Base-by-base conservation (phyloP, 2,329 filamentous ascomycete genomes). In the Thyridium curvatum region DNA sequence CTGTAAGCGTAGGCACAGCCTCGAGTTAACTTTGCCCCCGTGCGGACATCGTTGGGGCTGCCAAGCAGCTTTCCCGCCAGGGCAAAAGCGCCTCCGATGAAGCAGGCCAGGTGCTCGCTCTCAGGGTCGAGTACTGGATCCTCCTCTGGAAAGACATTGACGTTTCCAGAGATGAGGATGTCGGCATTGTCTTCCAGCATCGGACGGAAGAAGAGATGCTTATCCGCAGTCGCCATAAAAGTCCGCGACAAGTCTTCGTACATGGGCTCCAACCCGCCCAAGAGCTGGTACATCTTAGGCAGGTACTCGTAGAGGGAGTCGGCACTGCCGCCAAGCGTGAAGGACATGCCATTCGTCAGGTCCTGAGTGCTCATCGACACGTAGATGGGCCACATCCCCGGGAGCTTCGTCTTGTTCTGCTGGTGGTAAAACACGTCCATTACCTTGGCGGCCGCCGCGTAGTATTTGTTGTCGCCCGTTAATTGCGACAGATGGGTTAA, bases 401-500 rank as follows among this genome's bases (percentile, higher is more conserved):
- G 84, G 2, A 90, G 58, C 13, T 62, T 67, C 0, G 85, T 89
- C 13, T 69, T 60, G 45, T 76, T 74, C 62, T 91, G 86, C 39
- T 74, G 72, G 4, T 66, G 60, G 43, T 83, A 72, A 44, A 90
- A 73, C 14, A 79, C 68, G 40, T 85, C 70, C 47, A 82, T 87
- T 38, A 90, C 75, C 6, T 74, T 70, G 21, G 79, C 74, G 43
- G 84, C 71, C 6, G 82, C 84, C 54, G 86, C 82, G 54, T 83
- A 87, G 61, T 86, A 90, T 50, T 84, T 87, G 14, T 74, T 61
- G 43, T 89, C 72, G 21, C 77, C 79, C 0, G 85, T 89, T 42
- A 90, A 61, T 55, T 89, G 84, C 3, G 82, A 82, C 35, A 90
- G 63, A 13, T 82, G 71, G 12, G 82, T 85, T 55, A 89, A 80